Evolutionary conservation across 2,329 filamentous ascomycete genomes (phyloP).

Genomic region (Cylindrodendrum hubeiense): DNA sequence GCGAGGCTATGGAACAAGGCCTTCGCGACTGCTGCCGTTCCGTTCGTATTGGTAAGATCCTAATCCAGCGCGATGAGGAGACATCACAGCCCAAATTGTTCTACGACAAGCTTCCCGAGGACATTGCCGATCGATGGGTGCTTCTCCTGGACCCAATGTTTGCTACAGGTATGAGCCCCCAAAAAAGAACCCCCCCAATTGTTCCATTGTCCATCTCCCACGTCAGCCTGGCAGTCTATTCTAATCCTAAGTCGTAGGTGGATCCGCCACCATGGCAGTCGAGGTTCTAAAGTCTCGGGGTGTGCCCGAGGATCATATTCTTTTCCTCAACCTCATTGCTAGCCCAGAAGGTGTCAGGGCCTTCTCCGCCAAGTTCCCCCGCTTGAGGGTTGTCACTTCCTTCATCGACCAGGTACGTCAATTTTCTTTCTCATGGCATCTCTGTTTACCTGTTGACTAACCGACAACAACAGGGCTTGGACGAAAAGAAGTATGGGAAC

Average conservation of each 20-base stretch:
- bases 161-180: constrained; percentile 87
- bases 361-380: constrained; percentile 91
- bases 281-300: constrained; percentile 91
- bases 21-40: constrained; percentile 95
- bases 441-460: constrained; percentile 33
- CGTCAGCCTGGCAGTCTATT: not conserved
- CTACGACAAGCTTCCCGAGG: constrained; percentile 96
- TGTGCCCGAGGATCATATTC: constrained; percentile 93
- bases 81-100: constrained; percentile 92
- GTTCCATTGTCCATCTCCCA: not conserved
- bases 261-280: constrained; percentile 96
- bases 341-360: constrained; percentile 92
- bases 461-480: constrained; percentile 71
- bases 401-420: constrained; percentile 84
- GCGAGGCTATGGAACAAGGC: constrained; percentile 98
- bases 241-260: constrained; percentile 67
- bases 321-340: constrained; percentile 98
- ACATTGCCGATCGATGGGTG: constrained; percentile 94
- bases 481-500: constrained; percentile 88
- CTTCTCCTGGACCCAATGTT: constrained; percentile 98
- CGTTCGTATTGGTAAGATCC: constrained; percentile 97
- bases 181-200: not conserved
- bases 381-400: constrained; percentile 90
- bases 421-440: constrained; percentile 3
- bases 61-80: constrained; percentile 98